Conservation (phyloP, 176 grass and related monocot species). For the Oryza brachyantha region DNA sequence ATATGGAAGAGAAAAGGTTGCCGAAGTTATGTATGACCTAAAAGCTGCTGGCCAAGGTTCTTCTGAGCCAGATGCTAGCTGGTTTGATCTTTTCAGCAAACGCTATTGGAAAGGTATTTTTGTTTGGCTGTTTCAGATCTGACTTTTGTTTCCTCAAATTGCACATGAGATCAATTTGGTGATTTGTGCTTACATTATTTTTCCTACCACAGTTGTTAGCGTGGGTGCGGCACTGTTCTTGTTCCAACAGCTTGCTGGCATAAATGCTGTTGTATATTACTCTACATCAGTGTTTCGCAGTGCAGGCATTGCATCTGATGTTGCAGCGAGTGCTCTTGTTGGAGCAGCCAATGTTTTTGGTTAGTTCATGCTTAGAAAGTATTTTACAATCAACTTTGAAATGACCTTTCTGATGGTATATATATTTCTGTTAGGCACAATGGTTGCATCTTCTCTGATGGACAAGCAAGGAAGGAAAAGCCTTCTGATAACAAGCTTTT, state of each 20-base stretch:
- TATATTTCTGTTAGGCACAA: conserved; percentile 56
- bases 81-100: conserved; percentile 95
- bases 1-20: conserved; percentile 90
- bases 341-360: conserved; percentile 98
- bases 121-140: neutral
- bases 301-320: conserved; percentile 95
- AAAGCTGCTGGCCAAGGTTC: conserved; percentile 68
- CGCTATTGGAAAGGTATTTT: conserved; percentile 92
- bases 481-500: conserved; percentile 93
- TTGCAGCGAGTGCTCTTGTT: conserved; percentile 98
- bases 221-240: conserved; percentile 91
- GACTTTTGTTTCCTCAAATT: conserved; percentile 16
- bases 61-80: conserved; percentile 77
- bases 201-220: conserved; percentile 71
- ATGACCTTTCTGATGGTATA: conserved; percentile 17
- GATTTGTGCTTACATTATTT: conserved; percentile 9
- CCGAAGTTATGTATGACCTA: conserved; percentile 83
- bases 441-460: conserved; percentile 97
- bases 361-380: conserved; percentile 38
- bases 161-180: neutral
- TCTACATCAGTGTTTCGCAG: conserved; percentile 95
- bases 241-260: conserved; percentile 96
- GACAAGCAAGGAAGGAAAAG: conserved; percentile 96
- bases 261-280: conserved; percentile 99
- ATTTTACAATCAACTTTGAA: conserved; percentile 12